Conservation (phyloP, 306 rosid genomes). For the Vigna reflexopilosa region DNA sequence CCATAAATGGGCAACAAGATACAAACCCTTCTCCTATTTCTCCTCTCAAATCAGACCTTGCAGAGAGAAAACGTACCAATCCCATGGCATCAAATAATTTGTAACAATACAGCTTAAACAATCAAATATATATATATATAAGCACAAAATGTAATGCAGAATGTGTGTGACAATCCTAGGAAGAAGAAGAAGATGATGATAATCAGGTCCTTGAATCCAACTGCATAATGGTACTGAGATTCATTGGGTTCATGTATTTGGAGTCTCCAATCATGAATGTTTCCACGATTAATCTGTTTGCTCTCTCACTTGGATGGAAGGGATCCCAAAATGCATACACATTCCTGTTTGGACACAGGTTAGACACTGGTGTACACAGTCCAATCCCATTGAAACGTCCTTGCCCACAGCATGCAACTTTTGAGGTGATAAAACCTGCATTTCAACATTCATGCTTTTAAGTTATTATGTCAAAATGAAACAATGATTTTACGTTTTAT, state of each 20-base stretch:
- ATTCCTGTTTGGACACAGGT: constrained; percentile 58
- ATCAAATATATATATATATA: not conserved
- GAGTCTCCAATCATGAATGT: constrained; percentile 54
- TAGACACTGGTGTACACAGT: constrained; percentile 52
- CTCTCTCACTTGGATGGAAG: constrained; percentile 60
- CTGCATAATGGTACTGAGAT: constrained; percentile 57
- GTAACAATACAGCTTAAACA: constrained; percentile 14
- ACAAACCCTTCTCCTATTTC: not conserved
- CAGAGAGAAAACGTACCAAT: not conserved
- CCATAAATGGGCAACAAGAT: not conserved
- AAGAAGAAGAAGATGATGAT: not conserved
- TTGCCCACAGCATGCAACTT: constrained; percentile 68
- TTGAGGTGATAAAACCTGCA: constrained; percentile 59
- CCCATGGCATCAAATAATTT: constrained; percentile 2
- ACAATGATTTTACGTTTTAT: too few relatives aligned
- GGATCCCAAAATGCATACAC: constrained; percentile 60
- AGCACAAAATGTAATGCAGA: constrained; percentile 5
- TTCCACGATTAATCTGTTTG: constrained; percentile 53
- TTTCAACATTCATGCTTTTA: too few relatives aligned
- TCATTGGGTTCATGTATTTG: constrained; percentile 61
- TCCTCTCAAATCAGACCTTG: not conserved
- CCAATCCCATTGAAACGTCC: constrained; percentile 65
- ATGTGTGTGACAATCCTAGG: not conserved
- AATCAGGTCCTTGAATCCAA: constrained; percentile 50
- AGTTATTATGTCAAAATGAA: too few relatives aligned